Conservation (phyloP, 306 rosid genomes). For the Cicer arietinum region DNA sequence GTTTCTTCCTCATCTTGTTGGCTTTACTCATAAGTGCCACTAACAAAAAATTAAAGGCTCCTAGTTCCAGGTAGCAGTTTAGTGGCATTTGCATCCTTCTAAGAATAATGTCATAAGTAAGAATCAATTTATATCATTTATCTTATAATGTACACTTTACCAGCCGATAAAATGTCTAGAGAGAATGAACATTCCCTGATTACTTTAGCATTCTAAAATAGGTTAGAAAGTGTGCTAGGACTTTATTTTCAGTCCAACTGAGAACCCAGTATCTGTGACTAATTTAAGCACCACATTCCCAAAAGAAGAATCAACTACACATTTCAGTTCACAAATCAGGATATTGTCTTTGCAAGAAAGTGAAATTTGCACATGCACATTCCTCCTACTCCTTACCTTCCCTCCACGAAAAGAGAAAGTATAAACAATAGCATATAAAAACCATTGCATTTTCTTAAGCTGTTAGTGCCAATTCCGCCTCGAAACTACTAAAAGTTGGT, state of each 20-base stretch:
- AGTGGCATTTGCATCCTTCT: not conserved
- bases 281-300: not conserved
- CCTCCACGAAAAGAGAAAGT: not conserved
- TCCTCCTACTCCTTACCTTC: not conserved
- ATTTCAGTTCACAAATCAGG: not conserved
- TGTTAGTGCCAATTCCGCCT: not conserved
- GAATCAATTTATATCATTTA: not conserved
- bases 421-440: not conserved
- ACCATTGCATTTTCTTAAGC: not conserved
- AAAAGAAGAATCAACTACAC: not conserved
- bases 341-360: not conserved
- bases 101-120: not conserved
- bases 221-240: not conserved
- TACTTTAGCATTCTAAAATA: not conserved
- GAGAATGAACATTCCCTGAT: not conserved
- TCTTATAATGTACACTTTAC: not conserved
- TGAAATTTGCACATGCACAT: not conserved
- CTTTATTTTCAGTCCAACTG: not conserved
- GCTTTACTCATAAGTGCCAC: not conserved
- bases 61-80: conserved; percentile 5
- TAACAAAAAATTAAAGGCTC: not conserved
- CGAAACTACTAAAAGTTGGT: not conserved
- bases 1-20: not conserved
- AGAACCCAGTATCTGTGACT: not conserved
- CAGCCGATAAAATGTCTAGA: not conserved